Percentiles rank a stretch among this genome's conserved stretches.
Evolutionary conservation across 352 stramenopile species (phyloP).

Genomic region (Phytophthora ramorum): DNA sequence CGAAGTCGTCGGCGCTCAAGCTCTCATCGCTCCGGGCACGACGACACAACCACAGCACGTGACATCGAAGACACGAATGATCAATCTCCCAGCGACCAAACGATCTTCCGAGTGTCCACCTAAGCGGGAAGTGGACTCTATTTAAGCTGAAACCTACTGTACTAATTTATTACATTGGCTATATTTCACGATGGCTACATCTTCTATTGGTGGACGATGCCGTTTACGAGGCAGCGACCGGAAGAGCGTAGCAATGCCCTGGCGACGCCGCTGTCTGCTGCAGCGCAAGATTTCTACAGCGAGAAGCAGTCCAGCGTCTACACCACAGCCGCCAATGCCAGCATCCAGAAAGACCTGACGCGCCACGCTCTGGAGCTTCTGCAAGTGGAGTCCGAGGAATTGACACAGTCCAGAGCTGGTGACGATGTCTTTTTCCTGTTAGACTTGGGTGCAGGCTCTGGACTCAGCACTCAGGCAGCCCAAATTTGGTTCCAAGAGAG

Average conservation of each 20-base stretch:
- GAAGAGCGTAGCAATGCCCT: conserved; percentile 53
- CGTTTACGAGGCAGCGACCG: conserved; percentile 54
- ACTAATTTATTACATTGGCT: conserved; percentile 11
- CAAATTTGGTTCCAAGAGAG: conserved; percentile 56
- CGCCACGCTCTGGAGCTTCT: conserved; percentile 69
- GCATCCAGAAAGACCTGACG: conserved; percentile 77
- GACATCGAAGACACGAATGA: conserved; percentile 39
- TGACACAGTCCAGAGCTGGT: conserved; percentile 13
- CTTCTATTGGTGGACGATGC: conserved; percentile 42
- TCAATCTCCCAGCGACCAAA: conserved; percentile 39
- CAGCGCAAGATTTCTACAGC: conserved; percentile 69
- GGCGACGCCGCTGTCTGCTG: conserved; percentile 41
- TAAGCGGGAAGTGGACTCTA: conserved; percentile 12
- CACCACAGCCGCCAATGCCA: conserved; percentile 69
- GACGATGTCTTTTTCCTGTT: conserved; percentile 50
- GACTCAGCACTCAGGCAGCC: conserved; percentile 66
- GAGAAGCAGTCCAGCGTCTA: conserved; percentile 67
- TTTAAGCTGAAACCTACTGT: conserved; percentile 16
- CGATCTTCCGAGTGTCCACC: conserved; percentile 35
- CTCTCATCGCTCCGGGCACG: conserved; percentile 12
- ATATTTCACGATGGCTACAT: conserved; percentile 7
- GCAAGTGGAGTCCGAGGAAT: conserved; percentile 18
- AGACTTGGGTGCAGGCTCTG: conserved; percentile 76
- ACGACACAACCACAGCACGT: conserved; percentile 25
- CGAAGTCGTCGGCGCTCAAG: conserved; percentile 5